These are phyloP conservation scores for Solanum aculeatissimum DNA, from an alignment of 305 asterid species.

Conservation along the genomic window DNA sequence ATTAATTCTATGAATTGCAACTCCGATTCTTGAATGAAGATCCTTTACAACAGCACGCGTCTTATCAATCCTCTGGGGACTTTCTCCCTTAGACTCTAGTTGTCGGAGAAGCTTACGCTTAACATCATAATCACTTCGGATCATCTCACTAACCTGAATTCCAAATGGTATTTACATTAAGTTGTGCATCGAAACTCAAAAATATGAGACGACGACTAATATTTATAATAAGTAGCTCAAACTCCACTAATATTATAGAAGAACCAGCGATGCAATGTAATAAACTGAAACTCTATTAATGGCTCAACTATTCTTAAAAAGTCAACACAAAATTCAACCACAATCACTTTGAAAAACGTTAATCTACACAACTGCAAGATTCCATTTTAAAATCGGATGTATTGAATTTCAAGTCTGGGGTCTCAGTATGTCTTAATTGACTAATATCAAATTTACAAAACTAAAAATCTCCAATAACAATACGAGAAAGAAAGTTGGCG, in stretches of 20 bases:
- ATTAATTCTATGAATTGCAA: constrained; percentile 86
- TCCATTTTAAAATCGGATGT: not conserved
- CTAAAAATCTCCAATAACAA: not conserved
- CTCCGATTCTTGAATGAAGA: constrained; percentile 80
- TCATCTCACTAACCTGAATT: constrained; percentile 69
- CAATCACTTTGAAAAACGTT: not conserved
- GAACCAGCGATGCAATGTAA: not conserved
- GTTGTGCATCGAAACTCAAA: not conserved
- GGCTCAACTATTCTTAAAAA: not conserved
- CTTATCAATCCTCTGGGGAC: constrained; percentile 38
- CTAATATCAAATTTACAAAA: not conserved
- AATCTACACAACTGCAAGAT: not conserved
- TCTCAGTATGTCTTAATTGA: not conserved
- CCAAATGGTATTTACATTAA: not conserved
- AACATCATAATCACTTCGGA: constrained; percentile 55
- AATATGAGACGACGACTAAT: not conserved
- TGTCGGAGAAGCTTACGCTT: constrained; percentile 80
- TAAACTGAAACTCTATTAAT: not conserved
- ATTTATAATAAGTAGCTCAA: not conserved
- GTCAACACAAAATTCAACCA: not conserved
- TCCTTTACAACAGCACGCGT: constrained; percentile 87
- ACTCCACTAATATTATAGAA: not conserved
- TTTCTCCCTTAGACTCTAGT: constrained; percentile 62
- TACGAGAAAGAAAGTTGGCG: not conserved
- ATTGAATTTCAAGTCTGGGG: not conserved